phyloP scores from a whole-genome alignment of 2,329 filamentous ascomycete species.

The Calonectria leucothoes region DNA sequence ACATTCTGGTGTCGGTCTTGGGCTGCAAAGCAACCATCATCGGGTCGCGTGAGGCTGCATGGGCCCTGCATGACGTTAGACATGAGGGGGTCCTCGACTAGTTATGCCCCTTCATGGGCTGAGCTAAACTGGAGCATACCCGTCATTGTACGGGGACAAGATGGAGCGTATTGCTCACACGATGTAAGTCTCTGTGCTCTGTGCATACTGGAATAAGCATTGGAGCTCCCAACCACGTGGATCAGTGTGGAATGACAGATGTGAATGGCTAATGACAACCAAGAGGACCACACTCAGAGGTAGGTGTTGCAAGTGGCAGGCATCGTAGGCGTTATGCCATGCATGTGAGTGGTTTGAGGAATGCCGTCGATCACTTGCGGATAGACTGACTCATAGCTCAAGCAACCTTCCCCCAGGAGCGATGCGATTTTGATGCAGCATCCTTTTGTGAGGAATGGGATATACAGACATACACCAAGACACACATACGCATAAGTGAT shows the following conservation, averaged over 20 bases:
- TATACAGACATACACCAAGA: background rate
- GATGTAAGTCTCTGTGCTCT: background rate
- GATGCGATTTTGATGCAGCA: background rate
- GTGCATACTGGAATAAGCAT: background rate
- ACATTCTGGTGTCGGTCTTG: conserved; percentile 4
- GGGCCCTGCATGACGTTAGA: conserved; percentile 23
- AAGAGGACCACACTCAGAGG: background rate
- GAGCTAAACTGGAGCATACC: background rate
- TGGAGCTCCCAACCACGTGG: background rate
- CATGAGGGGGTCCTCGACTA: conserved; percentile 6
- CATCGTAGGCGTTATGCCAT: background rate
- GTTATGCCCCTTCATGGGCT: background rate
- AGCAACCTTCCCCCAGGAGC: background rate
- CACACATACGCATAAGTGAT: background rate
- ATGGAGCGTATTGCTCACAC: conserved; percentile 1
- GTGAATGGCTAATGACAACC: background rate
- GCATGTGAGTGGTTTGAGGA: background rate
- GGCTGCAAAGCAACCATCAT: conserved; percentile 3
- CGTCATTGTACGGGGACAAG: background rate
- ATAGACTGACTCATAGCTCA: background rate
- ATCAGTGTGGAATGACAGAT: background rate
- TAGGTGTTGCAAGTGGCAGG: background rate
- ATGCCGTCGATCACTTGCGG: background rate
- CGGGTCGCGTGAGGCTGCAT: conserved; percentile 21
- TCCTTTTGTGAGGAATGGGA: background rate